Conservation (phyloP, 2,329 filamentous ascomycete species). For the Penicillium psychrosexuale region DNA sequence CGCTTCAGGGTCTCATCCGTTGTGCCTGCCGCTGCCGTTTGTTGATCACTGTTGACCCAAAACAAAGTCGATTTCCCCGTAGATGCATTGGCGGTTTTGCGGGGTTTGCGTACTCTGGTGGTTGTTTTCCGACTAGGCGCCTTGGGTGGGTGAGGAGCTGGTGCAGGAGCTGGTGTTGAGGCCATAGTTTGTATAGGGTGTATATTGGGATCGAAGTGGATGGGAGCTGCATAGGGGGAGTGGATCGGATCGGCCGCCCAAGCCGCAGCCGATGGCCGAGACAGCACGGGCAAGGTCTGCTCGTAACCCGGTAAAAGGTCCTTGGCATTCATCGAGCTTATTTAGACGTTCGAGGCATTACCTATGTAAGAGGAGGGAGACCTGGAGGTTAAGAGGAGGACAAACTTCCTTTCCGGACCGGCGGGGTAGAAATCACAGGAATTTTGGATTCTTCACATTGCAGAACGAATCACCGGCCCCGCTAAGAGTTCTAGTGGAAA, state of each 20-base stretch:
- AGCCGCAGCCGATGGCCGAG: conserved; percentile 17
- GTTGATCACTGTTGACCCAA: conserved; percentile 40
- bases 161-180: neutral
- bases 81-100: conserved; percentile 32
- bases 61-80: conserved; percentile 37
- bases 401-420: conserved; percentile 4
- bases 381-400: neutral
- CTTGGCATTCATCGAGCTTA: conserved; percentile 33
- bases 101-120: conserved; percentile 35
- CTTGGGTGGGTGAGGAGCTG: conserved; percentile 2
- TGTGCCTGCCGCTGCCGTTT: conserved; percentile 37
- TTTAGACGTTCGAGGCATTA: neutral
- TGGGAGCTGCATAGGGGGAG: conserved; percentile 6
- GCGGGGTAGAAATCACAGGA: conserved; percentile 13
- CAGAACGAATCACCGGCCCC: conserved; percentile 18
- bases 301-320: conserved; percentile 18
- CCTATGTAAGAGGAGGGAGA: neutral
- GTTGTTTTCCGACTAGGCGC: conserved; percentile 19
- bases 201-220: conserved; percentile 6
- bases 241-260: conserved; percentile 21
- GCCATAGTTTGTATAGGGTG: neutral
- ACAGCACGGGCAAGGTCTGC: conserved; percentile 30
- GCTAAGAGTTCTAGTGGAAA: conserved; percentile 19
- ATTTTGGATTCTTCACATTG: conserved; percentile 18
- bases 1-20: conserved; percentile 41